Evolutionary conservation across 148 eudicot species (phyloP), one percentile per base, ranked within the genome.

Genomic region (Simmondsia chinensis): DNA sequence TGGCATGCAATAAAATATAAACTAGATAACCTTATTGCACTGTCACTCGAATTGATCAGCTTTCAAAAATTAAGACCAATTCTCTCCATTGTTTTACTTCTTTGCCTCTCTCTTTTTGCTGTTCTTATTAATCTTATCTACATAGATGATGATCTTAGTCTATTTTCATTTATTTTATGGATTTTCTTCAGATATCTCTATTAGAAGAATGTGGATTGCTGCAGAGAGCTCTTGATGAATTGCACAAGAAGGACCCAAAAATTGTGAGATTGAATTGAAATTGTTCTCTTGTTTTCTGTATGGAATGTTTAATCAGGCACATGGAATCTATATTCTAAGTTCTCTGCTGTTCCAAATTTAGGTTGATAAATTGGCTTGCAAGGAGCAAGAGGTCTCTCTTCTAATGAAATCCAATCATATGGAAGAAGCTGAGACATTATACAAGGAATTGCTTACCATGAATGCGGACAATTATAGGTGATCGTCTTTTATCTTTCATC

Each of bases 381-480:
- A 82, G 78, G 99, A 93, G 66, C 96, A 72, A 49, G 87, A 86
- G 52, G 94, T 73, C 58, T 74, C 82, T 59, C 96, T 93, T 59
- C 75, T 93, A 54, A 67, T 76, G 62, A 93, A 86, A 74, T 87
- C 86, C 54, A 64, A 72, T 57, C 72, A 43, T 39, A 44, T 73
- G 33, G 89, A 77, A 52, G 89, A 86, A 68, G 94, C 87, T 52
- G 86, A 75, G 40, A 71, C 59, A 65, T 52, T 71, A 38, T 93
- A 75, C 47, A 73, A 64, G 64, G 45, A 52, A 51, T 70, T 93
- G 60, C 96, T 93, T 53, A 70, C 83, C 6, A 72, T 86, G 87
- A 93, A 93, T 60, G 94, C 99, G 54, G 99, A 93, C 73, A 86
- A 93, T 68, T 93, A 93, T 62, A 77, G 96, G 99, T 93, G 49